phyloP scores from a whole-genome alignment of 257 asterid species.

The Paulownia fortunei region DNA sequence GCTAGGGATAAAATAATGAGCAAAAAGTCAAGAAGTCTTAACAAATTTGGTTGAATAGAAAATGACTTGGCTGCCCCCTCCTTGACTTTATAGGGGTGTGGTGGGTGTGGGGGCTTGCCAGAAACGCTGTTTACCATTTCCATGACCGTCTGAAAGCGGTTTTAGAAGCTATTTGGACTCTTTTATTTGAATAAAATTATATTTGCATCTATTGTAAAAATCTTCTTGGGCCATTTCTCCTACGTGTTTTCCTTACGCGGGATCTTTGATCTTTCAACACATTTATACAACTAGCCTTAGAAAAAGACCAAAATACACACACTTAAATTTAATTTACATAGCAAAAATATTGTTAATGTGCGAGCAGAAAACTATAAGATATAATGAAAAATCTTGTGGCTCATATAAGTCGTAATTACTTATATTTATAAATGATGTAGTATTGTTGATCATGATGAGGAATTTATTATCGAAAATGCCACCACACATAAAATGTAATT shows the following conservation, averaged over 20 bases:
- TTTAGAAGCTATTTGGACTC: not conserved
- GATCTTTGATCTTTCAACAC: constrained; percentile 36
- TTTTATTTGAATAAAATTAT: not conserved
- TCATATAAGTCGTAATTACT: too few relatives aligned
- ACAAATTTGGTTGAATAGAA: constrained; percentile 45
- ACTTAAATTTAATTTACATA: not conserved
- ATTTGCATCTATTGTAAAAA: too few relatives aligned
- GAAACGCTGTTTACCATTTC: constrained; percentile 24
- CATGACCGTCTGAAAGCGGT: constrained; percentile 25
- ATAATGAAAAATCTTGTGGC: not conserved
- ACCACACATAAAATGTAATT: too few relatives aligned
- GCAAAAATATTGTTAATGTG: not conserved
- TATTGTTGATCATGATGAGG: too few relatives aligned
- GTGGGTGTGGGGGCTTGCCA: constrained; percentile 25
- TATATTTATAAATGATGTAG: too few relatives aligned
- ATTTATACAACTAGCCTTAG: not conserved
- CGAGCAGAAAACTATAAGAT: not conserved
- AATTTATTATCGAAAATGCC: too few relatives aligned
- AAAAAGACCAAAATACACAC: not conserved
- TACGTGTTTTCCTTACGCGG: constrained; percentile 42
- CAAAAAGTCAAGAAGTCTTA: constrained; percentile 30
- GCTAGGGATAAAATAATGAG: not conserved
- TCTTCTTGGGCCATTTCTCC: constrained; percentile 27
- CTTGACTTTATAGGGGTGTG: constrained; percentile 42
- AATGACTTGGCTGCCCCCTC: constrained; percentile 38